These are phyloP conservation scores for Fraxinus sp. DNA, from an alignment of 305 asterid species.

Conservation along the genomic window DNA sequence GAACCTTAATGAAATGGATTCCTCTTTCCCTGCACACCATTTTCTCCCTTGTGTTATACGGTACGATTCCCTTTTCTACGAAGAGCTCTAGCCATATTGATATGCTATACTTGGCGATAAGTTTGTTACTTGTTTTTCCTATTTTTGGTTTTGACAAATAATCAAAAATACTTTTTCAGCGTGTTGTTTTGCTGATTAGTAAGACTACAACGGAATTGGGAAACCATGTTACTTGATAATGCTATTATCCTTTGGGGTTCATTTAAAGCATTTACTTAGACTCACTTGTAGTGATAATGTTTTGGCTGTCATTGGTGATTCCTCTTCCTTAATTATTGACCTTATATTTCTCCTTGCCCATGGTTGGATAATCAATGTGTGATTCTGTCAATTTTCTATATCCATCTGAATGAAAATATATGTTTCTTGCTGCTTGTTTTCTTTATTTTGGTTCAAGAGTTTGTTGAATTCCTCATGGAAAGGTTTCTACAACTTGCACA, in stretches of 20 bases:
- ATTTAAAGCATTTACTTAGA: not conserved
- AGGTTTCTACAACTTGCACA: not conserved
- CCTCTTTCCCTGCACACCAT: not conserved
- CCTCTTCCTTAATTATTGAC: not conserved
- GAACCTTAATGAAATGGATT: not conserved
- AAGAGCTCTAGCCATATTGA: not conserved
- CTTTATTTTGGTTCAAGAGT: not conserved
- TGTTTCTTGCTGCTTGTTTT: not conserved
- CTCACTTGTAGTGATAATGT: not conserved
- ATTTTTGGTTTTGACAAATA: not conserved
- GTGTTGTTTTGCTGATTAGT: not conserved
- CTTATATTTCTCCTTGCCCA: not conserved
- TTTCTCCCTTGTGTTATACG: not conserved
- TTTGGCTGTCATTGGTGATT: not conserved
- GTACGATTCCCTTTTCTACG: not conserved
- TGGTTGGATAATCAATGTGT: not conserved
- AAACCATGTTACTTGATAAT: not conserved
- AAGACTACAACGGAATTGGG: not conserved
- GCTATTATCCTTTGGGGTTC: not conserved
- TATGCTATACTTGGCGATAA: not conserved
- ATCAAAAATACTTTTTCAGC: not conserved
- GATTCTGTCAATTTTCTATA: not conserved
- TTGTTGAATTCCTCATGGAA: not conserved
- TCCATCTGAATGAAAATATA: not conserved
- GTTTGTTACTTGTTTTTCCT: not conserved